Evolutionary conservation across 768 basidiomycete genomes (phyloP), one percentile per base, ranked within the genome.

Genomic region (Pholiota microspora): DNA sequence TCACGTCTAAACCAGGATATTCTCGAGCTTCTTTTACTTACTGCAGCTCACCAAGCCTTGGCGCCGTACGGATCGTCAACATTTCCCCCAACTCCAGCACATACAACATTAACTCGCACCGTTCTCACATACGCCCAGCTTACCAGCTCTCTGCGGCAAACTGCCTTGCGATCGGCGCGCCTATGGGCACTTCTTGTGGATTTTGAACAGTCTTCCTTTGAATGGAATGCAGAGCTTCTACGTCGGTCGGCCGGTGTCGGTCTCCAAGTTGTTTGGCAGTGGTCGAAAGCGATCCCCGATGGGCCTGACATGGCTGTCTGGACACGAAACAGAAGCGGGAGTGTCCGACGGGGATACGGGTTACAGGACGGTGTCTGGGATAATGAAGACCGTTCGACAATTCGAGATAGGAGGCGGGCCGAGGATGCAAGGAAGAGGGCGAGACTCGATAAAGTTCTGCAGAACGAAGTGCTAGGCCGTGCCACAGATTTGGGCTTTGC

Each of bases 21-120:
- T 9, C 58, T 66, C 10, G 62, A 64, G 56, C 61, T 60, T n/a
- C 35, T 64, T n/a, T 60, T 66, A 45, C 55, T 62, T 9, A 15
- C 61, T 5, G 59, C 55, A 2, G 63, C 55, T 4, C 47, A 51
- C 1, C 47, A 57, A 15, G 58, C 62, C 18, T 15, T 34, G 7
- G 27, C n/a, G n/a, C n/a, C n/a, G 7, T 18, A 7, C n/a, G 7
- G 16, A 7, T 8, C 12, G 2, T 2, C 34, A 29, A n/a, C 38
- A 32, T 3, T 16, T 7, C 28, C 13, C 8, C 7, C 15, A 10
- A 16, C 13, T 9, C 7, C 15, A 10, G 15, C 27, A 3, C 31
- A n/a, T 24, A 9, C 5, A 16, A 21, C 51, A 12, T 18, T 28
- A 3, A 51, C 51, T 5, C 38, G 51, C 8, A 51, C 38, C 1